Conservation (phyloP, 345 rosid genomes). For the Moricandia moricandioides region DNA sequence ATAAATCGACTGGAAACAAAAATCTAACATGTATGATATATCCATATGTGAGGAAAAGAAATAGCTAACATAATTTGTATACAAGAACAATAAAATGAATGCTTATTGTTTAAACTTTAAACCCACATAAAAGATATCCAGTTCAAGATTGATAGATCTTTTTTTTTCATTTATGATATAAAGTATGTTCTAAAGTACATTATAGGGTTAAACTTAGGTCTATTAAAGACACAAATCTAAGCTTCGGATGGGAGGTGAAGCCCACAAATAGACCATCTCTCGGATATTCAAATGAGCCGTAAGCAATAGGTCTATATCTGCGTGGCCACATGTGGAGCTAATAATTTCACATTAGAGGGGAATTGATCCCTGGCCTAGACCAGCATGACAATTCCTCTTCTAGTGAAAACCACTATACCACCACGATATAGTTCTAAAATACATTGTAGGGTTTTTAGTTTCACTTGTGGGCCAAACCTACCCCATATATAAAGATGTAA, state of each 20-base stretch:
- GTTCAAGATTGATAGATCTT: not conserved
- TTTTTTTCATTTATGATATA: not conserved
- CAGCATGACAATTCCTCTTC: too few relatives aligned
- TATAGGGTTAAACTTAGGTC: too few relatives aligned
- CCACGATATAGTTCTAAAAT: not conserved
- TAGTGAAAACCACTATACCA: too few relatives aligned
- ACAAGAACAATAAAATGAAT: not conserved
- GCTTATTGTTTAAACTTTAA: too few relatives aligned
- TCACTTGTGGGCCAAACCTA: slow-evolving; percentile 28
- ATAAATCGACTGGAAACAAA: not conserved
- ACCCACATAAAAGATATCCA: not conserved
- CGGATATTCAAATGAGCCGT: too few relatives aligned
- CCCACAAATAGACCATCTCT: too few relatives aligned
- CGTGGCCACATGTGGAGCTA: too few relatives aligned
- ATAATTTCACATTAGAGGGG: too few relatives aligned
- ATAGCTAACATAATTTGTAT: not conserved
- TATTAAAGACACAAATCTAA: too few relatives aligned
- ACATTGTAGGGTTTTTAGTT: not conserved
- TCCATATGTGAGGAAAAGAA: not conserved
- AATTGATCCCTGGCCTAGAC: too few relatives aligned
- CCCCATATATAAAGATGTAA: slow-evolving; percentile 1
- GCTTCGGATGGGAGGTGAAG: too few relatives aligned
- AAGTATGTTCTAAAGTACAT: not conserved
- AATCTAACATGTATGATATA: not conserved
- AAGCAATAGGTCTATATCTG: too few relatives aligned